Conservation (phyloP, 1,284 basidiomycete genomes). For the Porodaedalea pini region DNA sequence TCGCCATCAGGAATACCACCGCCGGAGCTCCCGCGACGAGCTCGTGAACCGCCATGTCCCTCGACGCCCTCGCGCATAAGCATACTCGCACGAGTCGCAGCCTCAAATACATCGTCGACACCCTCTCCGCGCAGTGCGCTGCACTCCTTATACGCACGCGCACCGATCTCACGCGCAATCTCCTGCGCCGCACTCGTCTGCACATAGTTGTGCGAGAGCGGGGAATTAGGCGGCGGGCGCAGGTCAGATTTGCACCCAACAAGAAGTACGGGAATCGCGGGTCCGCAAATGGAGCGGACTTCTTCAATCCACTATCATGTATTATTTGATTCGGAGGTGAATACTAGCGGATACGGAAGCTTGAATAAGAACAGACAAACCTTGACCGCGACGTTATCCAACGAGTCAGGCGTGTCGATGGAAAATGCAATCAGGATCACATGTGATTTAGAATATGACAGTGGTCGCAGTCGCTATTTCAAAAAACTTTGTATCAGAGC, state of each 20-base stretch:
- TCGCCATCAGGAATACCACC: conserved; percentile 43
- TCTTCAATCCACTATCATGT: conserved; percentile 88
- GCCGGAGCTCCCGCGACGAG: conserved; percentile 50
- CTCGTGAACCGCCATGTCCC: conserved; percentile 41
- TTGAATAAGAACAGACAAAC: conserved; percentile 38
- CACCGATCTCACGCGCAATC: conserved; percentile 78
- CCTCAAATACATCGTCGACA: conserved; percentile 94
- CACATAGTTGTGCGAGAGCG: conserved; percentile 50
- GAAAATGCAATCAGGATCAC: conserved; percentile 97
- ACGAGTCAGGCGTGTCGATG: conserved; percentile 93
- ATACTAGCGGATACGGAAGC: conserved; percentile 6
- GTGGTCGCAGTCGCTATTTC: conserved; percentile 78
- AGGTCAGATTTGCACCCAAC: conserved; percentile 87
- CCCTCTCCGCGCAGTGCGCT: conserved; percentile 89
- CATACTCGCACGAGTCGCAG: conserved; percentile 91
- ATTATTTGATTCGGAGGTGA: not conserved
- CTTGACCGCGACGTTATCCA: conserved; percentile 94
- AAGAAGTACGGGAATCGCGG: conserved; percentile 76
- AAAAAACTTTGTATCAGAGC: not conserved
- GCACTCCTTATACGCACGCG: conserved; percentile 90
- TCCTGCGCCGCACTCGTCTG: conserved; percentile 73
- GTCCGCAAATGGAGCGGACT: conserved; percentile 88
- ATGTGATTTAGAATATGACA: conserved; percentile 97
- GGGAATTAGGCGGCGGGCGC: conserved; percentile 52
- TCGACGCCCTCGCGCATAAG: conserved; percentile 82